Evolutionary conservation across 1,284 basidiomycete genomes (phyloP), one percentile per base, ranked within the genome.

Genomic region (Irpex sp.): DNA sequence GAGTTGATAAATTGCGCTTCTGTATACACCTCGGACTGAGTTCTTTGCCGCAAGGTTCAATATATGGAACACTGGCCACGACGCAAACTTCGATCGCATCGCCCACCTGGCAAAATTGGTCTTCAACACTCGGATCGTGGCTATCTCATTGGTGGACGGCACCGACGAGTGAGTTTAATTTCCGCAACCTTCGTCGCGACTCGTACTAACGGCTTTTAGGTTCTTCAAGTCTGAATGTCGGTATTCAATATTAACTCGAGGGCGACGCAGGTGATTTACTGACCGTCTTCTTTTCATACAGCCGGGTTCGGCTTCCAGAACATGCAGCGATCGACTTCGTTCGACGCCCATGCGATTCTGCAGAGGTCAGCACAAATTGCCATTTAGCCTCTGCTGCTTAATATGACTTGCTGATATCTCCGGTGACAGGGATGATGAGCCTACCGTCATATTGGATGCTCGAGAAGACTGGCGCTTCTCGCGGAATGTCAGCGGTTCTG

Each of bases 1-100:
- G 69, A 69, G 84, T 64, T n/a, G 31, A 31, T 55, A 43, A 6
- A 39, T 15, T 60, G 37, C 39, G 33, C 53, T 11, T 43, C n/a
- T 46, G 43, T 21, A 39, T 55, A 58, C 50, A 49, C 26, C 47
- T 55, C 17, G 57, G 43, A 31, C 50, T 57, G 19, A 50, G 43
- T 50, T 59, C n/a, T 72, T n/a, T 4, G 7, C 61, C n/a, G 13
- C 62, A 69, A 91, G 90, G 67, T 95, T 92, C 78, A 94, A 94
- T 68, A 92, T 96, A 36, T 87, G 93, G 82, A 87, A 92, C 67
- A 94, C 93, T 0, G 86, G 87, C 15, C 82, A 88, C 15, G 94
- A 98, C 72, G 79, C 86, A 67, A 97, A 97, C 73, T 97, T 98
- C 73, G 95, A 97, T 75, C 86, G 95, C 19, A 96, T 98, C 66